Evolutionary conservation across 768 basidiomycete species (phyloP).

Genomic region (Royoungia palumana): DNA sequence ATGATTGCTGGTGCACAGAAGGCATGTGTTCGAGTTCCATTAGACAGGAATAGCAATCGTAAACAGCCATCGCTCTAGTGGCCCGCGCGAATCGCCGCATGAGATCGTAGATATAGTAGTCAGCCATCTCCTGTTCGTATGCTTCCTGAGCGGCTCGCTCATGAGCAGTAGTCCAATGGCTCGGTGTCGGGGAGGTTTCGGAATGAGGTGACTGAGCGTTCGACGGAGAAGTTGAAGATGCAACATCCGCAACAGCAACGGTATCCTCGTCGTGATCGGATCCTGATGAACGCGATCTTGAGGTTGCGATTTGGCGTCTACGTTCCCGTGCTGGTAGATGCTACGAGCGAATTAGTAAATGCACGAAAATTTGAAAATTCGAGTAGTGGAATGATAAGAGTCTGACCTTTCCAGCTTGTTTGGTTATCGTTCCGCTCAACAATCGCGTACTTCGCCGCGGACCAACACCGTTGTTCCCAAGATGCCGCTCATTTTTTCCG

Average conservation of each 20-base stretch:
- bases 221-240: constrained; percentile 61
- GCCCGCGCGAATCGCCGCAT: constrained; percentile 81
- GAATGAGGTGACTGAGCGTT: constrained; percentile 57
- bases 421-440: constrained; percentile 52
- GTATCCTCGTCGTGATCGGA: constrained; percentile 72
- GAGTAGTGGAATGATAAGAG: neutral
- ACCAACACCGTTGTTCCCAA: constrained; percentile 40
- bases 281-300: constrained; percentile 60
- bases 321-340: constrained; percentile 49
- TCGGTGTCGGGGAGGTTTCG: constrained; percentile 62
- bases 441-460: constrained; percentile 76
- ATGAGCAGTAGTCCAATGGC: constrained; percentile 59
- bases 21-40: constrained; percentile 77
- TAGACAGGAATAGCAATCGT: constrained; percentile 72
- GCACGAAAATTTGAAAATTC: neutral
- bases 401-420: constrained; percentile 57
- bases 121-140: constrained; percentile 70
- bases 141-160: constrained; percentile 71
- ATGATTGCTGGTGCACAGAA: constrained; percentile 64
- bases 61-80: constrained; percentile 67
- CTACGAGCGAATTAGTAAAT: constrained; percentile 17
- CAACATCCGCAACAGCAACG: constrained; percentile 43
- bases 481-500: constrained; percentile 50
- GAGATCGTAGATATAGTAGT: constrained; percentile 78
- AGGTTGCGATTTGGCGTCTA: constrained; percentile 51